Conservation (phyloP, 768 basidiomycete genomes). For the Leccinellum albellum region DNA sequence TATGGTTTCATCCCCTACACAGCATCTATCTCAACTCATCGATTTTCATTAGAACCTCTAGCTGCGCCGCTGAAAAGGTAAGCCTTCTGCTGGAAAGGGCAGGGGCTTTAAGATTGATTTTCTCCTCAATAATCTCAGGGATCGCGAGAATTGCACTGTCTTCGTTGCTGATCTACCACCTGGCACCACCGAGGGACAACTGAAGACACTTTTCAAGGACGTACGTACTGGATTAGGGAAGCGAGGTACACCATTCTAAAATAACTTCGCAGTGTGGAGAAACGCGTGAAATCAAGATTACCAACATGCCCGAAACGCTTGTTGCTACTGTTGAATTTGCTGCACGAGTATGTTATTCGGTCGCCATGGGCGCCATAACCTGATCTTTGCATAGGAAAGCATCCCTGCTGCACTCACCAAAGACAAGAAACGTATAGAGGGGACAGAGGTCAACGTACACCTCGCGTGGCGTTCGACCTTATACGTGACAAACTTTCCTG, state of each 20-base stretch:
- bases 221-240: slow-evolving; percentile 41
- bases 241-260: neutral
- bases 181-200: slow-evolving; percentile 56
- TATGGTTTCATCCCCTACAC: slow-evolving; percentile 29
- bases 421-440: slow-evolving; percentile 85
- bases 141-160: slow-evolving; percentile 92
- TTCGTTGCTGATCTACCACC: slow-evolving; percentile 73
- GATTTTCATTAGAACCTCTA: slow-evolving; percentile 37
- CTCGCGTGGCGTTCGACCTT: slow-evolving; percentile 92
- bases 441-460: slow-evolving; percentile 77
- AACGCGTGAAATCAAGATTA: slow-evolving; percentile 82
- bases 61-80: slow-evolving; percentile 59
- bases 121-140: slow-evolving; percentile 44
- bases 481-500: slow-evolving; percentile 95
- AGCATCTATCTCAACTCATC: neutral
- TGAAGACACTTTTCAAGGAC: slow-evolving; percentile 79
- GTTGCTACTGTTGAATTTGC: slow-evolving; percentile 91
- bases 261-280: slow-evolving; percentile 69
- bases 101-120: neutral
- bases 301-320: slow-evolving; percentile 48
- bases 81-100: neutral
- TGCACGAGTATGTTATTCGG: slow-evolving; percentile 38
- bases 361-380: neutral
- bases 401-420: slow-evolving; percentile 87
- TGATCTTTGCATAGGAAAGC: slow-evolving; percentile 49